phyloP scores from a whole-genome alignment of 495 filamentous ascomycete species.

The Entonaema liquescens region DNA sequence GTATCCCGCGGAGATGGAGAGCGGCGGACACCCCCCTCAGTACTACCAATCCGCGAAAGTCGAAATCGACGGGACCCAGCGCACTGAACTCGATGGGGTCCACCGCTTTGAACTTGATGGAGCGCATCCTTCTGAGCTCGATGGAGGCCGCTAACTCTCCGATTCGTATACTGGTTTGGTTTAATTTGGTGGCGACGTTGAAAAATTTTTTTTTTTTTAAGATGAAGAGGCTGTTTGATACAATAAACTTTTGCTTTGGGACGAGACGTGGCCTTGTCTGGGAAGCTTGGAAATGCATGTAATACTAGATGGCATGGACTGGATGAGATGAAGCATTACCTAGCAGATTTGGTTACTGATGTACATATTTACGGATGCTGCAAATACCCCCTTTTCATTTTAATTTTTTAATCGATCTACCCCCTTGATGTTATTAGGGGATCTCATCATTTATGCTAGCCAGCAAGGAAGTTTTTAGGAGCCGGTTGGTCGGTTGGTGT shows the following conservation, averaged over 20 bases:
- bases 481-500: neutral
- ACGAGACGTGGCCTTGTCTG: neutral
- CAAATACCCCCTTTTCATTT: neutral
- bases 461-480: neutral
- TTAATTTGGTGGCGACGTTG: neutral
- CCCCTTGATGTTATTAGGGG: neutral
- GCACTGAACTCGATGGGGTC: neutral
- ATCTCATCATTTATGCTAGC: neutral
- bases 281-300: neutral
- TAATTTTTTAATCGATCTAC: too few relatives aligned
- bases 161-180: neutral
- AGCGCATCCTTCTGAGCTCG: neutral
- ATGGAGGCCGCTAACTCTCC: neutral
- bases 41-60: neutral
- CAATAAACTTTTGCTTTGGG: neutral
- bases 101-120: too few relatives aligned
- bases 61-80: neutral
- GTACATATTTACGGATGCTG: neutral
- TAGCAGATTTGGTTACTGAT: neutral
- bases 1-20: constrained; percentile 3
- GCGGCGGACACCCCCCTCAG: neutral
- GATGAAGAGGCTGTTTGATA: neutral
- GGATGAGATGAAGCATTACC: neutral
- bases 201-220: too few relatives aligned
- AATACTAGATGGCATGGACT: neutral